Base-by-base conservation (phyloP, 1,139 yeast species). In the Saccharomyces hybrid region DNA sequence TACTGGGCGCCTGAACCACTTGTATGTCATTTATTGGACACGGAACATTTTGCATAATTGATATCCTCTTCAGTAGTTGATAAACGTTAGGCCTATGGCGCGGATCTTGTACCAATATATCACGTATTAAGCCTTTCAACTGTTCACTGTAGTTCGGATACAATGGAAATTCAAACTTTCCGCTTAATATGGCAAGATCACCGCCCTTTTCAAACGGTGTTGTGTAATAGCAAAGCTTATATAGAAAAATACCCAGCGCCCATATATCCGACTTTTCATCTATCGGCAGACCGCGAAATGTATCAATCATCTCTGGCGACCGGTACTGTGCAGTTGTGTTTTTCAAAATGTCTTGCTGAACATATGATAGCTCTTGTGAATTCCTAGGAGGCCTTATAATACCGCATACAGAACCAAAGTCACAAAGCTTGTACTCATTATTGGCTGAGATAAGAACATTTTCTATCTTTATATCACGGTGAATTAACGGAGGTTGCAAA, bases 251-350 rank as follows among this genome's bases (percentile, higher is more conserved):
- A 11, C 95, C 95, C 47, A 87, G 70, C 0, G 95, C 95, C 95
- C 95, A 87, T 41, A 86, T 82, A 69, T 87, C 95, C 1, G 88
- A 79, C 69, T 84, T 85, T 61, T 85, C 88, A 67, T 86, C 88
- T 41, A 87, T 82, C 5, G 91, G 84, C 52, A 78, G 73, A 2
- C 85, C 83, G 54, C 84, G 73, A 62, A 81, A 81, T 49, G 86
- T 74, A 64, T 86, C 93, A 49, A 87, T 76, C 93, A 87, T 86
- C 67, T 87, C 95, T 0, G 95, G 95, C 0, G 89, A 75, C 56
- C 95, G 73, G 62, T 87, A 87, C 66, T 87, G 95, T 0, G 93
- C 93, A 0, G 95, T 87, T 0, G 95, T 87, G 63, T 86, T 88
- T 60, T 80, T 80, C 68, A 86, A 70, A 50, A 86, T 79, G 68